These are phyloP conservation scores for Cyberlindnera xishuangbannaensis DNA, from an alignment of 805 yeast genomes.

Conservation along the genomic window DNA sequence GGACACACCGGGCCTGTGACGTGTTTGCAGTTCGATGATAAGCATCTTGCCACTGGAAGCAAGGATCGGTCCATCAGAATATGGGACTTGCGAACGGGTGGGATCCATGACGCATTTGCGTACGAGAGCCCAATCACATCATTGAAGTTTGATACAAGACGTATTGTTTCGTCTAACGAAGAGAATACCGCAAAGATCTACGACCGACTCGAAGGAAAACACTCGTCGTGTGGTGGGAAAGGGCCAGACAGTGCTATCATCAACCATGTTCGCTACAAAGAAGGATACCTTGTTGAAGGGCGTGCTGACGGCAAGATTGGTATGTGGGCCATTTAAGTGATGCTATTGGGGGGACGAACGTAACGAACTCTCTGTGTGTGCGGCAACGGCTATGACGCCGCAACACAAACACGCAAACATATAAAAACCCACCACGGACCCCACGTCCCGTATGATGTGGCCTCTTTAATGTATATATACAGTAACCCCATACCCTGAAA, in stretches of 20 bases:
- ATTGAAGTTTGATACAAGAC: constrained; percentile 52
- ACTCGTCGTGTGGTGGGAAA: constrained; percentile 45
- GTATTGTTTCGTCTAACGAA: constrained; percentile 48
- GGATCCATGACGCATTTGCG: constrained; percentile 54
- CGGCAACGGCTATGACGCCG: no score
- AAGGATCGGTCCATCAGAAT: constrained; percentile 56
- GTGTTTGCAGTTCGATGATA: constrained; percentile 62
- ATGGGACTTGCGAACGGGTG: constrained; percentile 72
- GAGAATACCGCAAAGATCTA: constrained; percentile 49
- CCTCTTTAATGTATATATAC: no score
- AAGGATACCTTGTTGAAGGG: constrained; percentile 65
- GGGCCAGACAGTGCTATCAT: constrained; percentile 29
- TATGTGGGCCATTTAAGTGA: constrained; percentile 59
- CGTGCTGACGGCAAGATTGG: constrained; percentile 54
- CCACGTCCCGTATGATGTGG: no score
- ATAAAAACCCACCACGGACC: no score
- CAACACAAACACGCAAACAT: no score
- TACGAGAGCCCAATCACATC: constrained; percentile 51
- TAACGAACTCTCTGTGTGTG: no score
- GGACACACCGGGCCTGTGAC: constrained; percentile 73
- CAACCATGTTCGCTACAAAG: constrained; percentile 44
- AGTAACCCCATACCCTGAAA: no score
- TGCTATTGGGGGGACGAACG: no score
- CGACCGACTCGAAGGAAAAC: constrained; percentile 48
- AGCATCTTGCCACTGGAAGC: constrained; percentile 57